Evolutionary conservation across 768 basidiomycete genomes (phyloP), one percentile per base, ranked within the genome.

Genomic region (Pulveroboletus ravenelii): DNA sequence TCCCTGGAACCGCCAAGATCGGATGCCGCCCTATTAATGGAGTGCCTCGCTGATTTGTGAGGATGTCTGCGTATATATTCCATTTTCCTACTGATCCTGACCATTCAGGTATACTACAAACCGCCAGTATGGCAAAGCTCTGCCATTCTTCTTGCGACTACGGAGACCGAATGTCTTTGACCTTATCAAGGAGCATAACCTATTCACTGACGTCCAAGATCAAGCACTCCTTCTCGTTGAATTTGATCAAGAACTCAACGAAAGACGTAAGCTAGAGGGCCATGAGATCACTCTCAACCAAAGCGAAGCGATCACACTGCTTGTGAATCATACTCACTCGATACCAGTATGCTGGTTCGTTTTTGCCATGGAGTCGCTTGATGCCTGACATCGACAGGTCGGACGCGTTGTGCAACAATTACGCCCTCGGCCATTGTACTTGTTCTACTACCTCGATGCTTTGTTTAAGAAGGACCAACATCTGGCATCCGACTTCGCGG

Each of bases 201-300:
- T 99, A 6, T 99, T 96, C 68, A 89, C 93, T 20, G 91, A 90
- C 48, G 90, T 99, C 2, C 87, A 90, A 62, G 93, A 98, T 61
- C 93, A 96, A 68, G 93, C 89, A 15, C 72, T 96, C 3, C 74
- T 93, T 10, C 81, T 99, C 2, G 87, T 99, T 12, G 92, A 98
- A 62, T 98, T 98, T 54, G 95, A 97, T 60, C 84, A 89, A 50
- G 91, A 95, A 64, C 72, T 94, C 29, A 81, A 82, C 69, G 80
- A 81, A 56, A 80, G 78, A 62, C 74, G 77, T 20, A 64, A 73
- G 55, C 65, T 67, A 50, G 72, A 72, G 6, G 77, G 73, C 0
- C 67, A 70, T 27, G 65, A 72, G 18, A 66, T 64, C 6, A 63
- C 69, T 18, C 68, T 73, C 29, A 70, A 69, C 7, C 72, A 83